Conservation (phyloP, 345 rosid genomes). For the Rhodamnia rubescens region DNA sequence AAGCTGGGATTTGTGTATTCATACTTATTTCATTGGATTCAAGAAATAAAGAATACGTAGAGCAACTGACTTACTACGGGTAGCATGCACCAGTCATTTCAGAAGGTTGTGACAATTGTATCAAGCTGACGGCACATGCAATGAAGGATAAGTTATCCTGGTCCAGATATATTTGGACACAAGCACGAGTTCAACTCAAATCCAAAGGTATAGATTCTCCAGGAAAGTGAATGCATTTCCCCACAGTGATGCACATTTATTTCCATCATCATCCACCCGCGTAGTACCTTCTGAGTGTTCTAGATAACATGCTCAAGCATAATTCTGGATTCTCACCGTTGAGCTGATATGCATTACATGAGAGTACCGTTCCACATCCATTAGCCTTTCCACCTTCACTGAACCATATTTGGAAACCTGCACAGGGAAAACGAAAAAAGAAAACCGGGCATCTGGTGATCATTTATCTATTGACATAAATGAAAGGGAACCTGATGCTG, state of each 20-base stretch:
- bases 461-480: neutral
- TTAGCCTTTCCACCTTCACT: slow-evolving; percentile 78
- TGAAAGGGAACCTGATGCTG: neutral
- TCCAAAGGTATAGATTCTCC: neutral
- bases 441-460: neutral
- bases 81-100: neutral
- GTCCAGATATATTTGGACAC: neutral
- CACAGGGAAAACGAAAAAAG: neutral
- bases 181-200: neutral
- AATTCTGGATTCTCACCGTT: slow-evolving; percentile 34
- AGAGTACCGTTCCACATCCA: slow-evolving; percentile 80
- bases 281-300: neutral
- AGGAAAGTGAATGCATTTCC: neutral
- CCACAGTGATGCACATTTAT: neutral
- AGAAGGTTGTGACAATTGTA: neutral
- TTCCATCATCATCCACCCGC: neutral
- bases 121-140: neutral
- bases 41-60: neutral
- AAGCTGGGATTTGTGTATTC: neutral
- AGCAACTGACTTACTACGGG: neutral
- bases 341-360: slow-evolving; percentile 99
- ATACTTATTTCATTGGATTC: neutral
- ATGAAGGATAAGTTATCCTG: neutral
- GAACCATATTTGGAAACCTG: slow-evolving; percentile 75
- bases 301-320: neutral